Evolutionary conservation across 345 rosid species (phyloP), one percentile per base, ranked within the genome.

Genomic region (Salix exigua): DNA sequence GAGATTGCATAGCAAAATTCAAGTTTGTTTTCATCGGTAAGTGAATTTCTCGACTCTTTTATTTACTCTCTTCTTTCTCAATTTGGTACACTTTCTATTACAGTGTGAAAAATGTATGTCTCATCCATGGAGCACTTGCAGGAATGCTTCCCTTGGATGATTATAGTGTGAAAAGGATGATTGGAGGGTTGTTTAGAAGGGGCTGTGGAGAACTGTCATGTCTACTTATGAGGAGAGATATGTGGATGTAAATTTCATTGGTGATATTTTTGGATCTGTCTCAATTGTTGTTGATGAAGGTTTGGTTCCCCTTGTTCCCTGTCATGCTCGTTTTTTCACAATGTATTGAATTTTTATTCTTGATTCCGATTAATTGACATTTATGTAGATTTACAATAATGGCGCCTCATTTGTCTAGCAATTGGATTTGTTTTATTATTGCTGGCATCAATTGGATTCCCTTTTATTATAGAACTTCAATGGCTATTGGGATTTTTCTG

Each of bases 401-500:
- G 99, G 98, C 90, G 97, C 73, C 85, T 96, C 75, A 3, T 91
- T 31, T 92, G 87, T 88, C 87, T 96, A 23, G 94, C 82, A 18
- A 66, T 72, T 38, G 97, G 98, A 78, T 76, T 94, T 74, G 48
- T 86, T 25, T 73, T 94, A 72, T 78, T 92, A 46, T 68, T 96
- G 77, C 74, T 90, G 74, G 97, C 97, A 31, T 95, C 81, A 79
- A 83, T 68, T 96, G 99, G 99, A 92, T 90, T 86, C 98, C 97
- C 4, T 96, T 96, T 79, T 94, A 96, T 76, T 94, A 96, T 80
- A 90, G 94, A 80, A 88, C 92, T 74, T 96, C 94, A 46, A 96
- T 96, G 97, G 97, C 91, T 12, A 85, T 96, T 69, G 98, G 99
- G 16, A 77, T 96, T 84, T 85, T 96, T 77, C 98, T 96, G 55